Evolutionary conservation across 768 basidiomycete genomes (phyloP).

Genomic region (Hygrophoropsis aurantiaca): DNA sequence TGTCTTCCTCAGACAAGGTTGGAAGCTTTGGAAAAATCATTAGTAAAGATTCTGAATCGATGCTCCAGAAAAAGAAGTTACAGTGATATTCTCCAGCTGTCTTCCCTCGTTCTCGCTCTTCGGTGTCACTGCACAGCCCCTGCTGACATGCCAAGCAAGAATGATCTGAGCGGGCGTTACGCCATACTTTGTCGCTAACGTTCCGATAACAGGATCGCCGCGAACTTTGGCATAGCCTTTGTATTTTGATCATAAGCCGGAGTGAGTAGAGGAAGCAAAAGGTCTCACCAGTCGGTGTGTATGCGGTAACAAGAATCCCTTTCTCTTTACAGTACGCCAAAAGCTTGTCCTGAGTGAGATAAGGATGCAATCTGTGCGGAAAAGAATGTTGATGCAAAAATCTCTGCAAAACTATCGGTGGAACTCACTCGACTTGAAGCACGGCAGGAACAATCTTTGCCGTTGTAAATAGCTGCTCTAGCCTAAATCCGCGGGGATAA

Average conservation of each 20-base stretch:
- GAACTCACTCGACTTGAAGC: constrained; percentile 47
- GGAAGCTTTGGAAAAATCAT: constrained; percentile 23
- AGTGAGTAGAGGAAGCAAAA: neutral
- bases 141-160: constrained; percentile 51
- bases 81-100: constrained; percentile 50
- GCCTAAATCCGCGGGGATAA: constrained; percentile 20
- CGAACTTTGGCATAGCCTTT: constrained; percentile 44
- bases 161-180: constrained; percentile 47
- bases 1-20: constrained; percentile 27
- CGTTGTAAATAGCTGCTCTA: constrained; percentile 40
- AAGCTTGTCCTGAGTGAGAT: constrained; percentile 49
- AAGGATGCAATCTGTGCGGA: constrained; percentile 43
- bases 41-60: neutral
- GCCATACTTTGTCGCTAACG: constrained; percentile 48
- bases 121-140: constrained; percentile 44
- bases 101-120: constrained; percentile 46
- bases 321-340: constrained; percentile 46
- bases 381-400: too few relatives aligned
- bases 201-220: constrained; percentile 42
- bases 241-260: neutral
- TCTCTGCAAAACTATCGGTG: neutral
- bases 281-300: constrained; percentile 44
- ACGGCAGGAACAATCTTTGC: constrained; percentile 46
- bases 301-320: constrained; percentile 50
- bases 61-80: constrained; percentile 18